phyloP scores from a whole-genome alignment of 257 asterid species.

The Verbena officinalis region DNA sequence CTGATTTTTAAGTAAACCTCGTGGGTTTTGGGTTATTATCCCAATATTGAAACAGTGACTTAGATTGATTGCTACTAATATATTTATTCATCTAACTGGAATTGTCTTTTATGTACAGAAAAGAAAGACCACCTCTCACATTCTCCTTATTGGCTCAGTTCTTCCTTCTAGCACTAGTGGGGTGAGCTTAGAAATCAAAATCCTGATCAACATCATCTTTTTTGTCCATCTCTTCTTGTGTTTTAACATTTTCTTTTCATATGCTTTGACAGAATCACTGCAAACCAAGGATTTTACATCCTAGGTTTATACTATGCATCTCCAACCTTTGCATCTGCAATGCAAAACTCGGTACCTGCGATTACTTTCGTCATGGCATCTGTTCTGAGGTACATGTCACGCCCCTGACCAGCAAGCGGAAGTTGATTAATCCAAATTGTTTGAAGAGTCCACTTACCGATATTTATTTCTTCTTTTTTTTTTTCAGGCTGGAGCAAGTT shows the following conservation, averaged over 20 bases:
- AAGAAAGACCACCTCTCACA: constrained; percentile 84
- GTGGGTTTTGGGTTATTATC: no score
- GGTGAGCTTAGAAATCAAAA: constrained; percentile 43
- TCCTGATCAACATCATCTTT: not conserved
- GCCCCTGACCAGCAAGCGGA: not conserved
- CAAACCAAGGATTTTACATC: constrained; percentile 85
- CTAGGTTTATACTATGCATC: constrained; percentile 79
- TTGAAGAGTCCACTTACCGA: no score
- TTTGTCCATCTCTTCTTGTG: not conserved
- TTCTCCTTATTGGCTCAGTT: constrained; percentile 74
- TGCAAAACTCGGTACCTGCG: constrained; percentile 92
- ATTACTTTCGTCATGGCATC: constrained; percentile 68
- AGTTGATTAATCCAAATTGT: no score
- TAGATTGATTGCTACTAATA: not conserved
- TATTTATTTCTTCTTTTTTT: no score
- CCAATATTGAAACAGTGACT: no score
- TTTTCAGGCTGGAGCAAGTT: constrained; percentile 57
- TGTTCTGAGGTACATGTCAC: constrained; percentile 49
- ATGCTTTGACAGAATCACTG: constrained; percentile 57
- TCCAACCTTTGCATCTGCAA: constrained; percentile 88
- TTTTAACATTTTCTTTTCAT: not conserved
- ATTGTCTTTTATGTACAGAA: constrained; percentile 45
- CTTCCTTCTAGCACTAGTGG: constrained; percentile 74
- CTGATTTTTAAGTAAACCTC: no score
- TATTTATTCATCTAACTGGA: not conserved